Evolutionary conservation across 768 basidiomycete genomes (phyloP), one percentile per base, ranked within the genome.

Genomic region (Boletus vinaceobasis): DNA sequence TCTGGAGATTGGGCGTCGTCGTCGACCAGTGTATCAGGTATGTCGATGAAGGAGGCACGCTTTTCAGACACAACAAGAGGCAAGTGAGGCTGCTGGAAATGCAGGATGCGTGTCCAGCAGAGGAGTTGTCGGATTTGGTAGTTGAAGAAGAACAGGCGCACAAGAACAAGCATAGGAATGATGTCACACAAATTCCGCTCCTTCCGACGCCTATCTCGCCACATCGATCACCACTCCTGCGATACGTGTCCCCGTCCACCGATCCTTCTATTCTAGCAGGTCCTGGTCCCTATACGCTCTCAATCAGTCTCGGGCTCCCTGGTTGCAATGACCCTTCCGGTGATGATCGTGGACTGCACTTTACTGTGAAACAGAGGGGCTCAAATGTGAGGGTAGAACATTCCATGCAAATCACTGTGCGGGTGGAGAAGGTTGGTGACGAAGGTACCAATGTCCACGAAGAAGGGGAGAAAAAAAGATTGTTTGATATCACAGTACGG

Each of bases 401-500:
- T 70, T 69, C 74, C 43, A 73, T 99, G 43, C 94, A 94, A 73
- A 76, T 93, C 44, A 77, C 88, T 23, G 80, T 98, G 48, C 78
- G 95, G 23, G 86, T 97, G 23, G 87, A 93, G 68, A 73, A 85
- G 9, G 14, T 60, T 3, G 90, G 91, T 58, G 86, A 91, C 62
- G 84, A 92, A 63, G 59, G 77, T 11, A 84, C 38, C 32, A 82
- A 89, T 65, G 62, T 72, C 29, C 76, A 77, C 17, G 50, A 85
- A 3, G 91, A 93, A 66, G 59, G 77, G 7, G 86, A 88, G 17
- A 87, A 83, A 69, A 78, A 83, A 59, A 94, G 87, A 73, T 70
- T 90, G 60, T 93, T 89, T 67, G 95, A 95, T 63, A 90, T 96
- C 60, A 83, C 91, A 40, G 79, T 96, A 48, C 91, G 93, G 68